phyloP scores from a whole-genome alignment of 305 asterid species.

The Coffea humblotiana region DNA sequence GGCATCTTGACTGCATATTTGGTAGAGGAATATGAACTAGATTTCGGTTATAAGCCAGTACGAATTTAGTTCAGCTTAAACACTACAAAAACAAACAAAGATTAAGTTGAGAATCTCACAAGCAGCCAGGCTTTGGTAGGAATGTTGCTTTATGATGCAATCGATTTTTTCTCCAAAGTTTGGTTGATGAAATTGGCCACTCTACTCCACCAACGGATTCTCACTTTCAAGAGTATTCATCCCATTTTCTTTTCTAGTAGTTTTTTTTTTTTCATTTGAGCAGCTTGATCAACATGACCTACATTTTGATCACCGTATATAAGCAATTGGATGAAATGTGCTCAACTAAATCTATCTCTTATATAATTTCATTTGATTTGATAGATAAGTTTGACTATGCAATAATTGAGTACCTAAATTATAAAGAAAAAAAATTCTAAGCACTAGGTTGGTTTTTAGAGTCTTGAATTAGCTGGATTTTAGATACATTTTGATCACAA shows the following conservation, averaged over 20 bases:
- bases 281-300: not conserved
- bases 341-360: no score
- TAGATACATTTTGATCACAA: no score
- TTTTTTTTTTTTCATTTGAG: not conserved
- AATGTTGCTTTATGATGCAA: conserved; percentile 3
- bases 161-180: conserved; percentile 6
- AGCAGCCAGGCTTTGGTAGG: conserved; percentile 14
- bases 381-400: no score
- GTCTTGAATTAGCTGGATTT: no score
- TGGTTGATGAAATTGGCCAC: conserved; percentile 21
- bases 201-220: conserved; percentile 9
- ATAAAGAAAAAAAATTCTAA: no score
- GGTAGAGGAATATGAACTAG: not conserved
- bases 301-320: not conserved
- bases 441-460: no score
- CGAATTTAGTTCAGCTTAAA: conserved; percentile 13
- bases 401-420: no score
- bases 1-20: not conserved
- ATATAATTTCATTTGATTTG: no score
- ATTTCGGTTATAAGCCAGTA: not conserved
- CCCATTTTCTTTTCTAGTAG: not conserved
- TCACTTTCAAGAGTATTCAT: not conserved
- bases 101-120: conserved; percentile 6
- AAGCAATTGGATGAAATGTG: not conserved
- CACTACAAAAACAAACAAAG: conserved; percentile 4